Evolutionary conservation across 495 filamentous ascomycete genomes (phyloP).

Genomic region (Neurospora tetrasperma): DNA sequence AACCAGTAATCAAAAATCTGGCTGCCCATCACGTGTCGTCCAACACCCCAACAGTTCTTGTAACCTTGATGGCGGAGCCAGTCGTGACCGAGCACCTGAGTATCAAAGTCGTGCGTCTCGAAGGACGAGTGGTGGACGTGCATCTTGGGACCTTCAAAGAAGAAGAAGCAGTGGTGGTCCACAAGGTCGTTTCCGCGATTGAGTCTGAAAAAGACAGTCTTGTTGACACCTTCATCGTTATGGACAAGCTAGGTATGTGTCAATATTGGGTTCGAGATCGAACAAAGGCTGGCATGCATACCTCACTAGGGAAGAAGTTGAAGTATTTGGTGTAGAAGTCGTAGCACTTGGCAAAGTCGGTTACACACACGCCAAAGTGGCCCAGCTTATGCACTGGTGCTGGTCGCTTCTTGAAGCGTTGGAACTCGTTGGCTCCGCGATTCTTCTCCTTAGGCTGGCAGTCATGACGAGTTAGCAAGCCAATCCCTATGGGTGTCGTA

Average conservation of each 20-base stretch:
- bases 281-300: conserved; percentile 2
- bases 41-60: conserved; percentile 60
- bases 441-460: conserved; percentile 37
- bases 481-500: neutral
- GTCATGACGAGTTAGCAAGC: neutral
- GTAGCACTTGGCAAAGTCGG: conserved; percentile 45
- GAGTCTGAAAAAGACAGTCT: conserved; percentile 54
- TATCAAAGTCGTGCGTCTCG: conserved; percentile 69
- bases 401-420: conserved; percentile 51
- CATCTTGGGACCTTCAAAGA: conserved; percentile 39
- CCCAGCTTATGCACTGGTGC: conserved; percentile 66
- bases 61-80: conserved; percentile 57
- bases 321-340: conserved; percentile 57
- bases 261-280: neutral
- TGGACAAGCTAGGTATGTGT: conserved; percentile 30
- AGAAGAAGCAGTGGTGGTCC: conserved; percentile 69
- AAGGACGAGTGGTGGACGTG: conserved; percentile 66
- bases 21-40: conserved; percentile 57
- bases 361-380: conserved; percentile 58
- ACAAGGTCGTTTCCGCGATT: conserved; percentile 48
- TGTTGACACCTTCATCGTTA: conserved; percentile 37
- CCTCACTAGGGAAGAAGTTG: conserved; percentile 53
- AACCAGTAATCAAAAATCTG: conserved; percentile 66
- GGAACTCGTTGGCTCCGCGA: conserved; percentile 34
- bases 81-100: conserved; percentile 62